Percentiles rank a stretch among this genome's conserved stretches.
Evolutionary conservation across 2,329 filamentous ascomycete species (phyloP).

Genomic region (Saccharata proteae): DNA sequence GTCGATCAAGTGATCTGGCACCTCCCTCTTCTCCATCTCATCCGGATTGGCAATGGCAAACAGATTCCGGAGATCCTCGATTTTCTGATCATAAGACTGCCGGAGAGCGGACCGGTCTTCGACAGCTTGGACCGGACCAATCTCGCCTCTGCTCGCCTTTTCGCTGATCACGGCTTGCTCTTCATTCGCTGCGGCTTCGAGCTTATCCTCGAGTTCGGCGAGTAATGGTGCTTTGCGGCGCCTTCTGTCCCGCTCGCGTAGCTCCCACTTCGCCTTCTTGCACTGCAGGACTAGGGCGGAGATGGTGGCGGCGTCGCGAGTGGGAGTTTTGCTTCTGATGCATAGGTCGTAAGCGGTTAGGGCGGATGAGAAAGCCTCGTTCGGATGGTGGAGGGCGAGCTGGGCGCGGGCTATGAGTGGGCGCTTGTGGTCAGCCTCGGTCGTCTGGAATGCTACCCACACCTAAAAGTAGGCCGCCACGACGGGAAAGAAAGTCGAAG

Average conservation of each 20-base stretch:
- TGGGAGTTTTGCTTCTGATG: conserved; percentile 41
- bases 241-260: conserved; percentile 50
- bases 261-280: conserved; percentile 80
- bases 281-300: conserved; percentile 63
- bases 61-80: conserved; percentile 31
- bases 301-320: conserved; percentile 57
- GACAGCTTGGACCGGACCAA: conserved; percentile 31
- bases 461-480: no score
- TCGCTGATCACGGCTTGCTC: conserved; percentile 28
- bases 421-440: no score
- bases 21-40: conserved; percentile 35
- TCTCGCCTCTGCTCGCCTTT: conserved; percentile 21
- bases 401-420: conserved; percentile 55
- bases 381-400: conserved; percentile 57
- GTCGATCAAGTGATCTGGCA: conserved; percentile 67
- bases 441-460: no score
- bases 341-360: conserved; percentile 62
- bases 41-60: conserved; percentile 36
- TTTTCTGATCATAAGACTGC: conserved; percentile 26
- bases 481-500: no score
- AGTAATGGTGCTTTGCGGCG: conserved; percentile 48
- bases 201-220: conserved; percentile 40
- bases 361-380: conserved; percentile 60
- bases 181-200: conserved; percentile 21
- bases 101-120: conserved; percentile 37